Conservation (phyloP, 306 rosid genomes). For the Acacia confusa region DNA sequence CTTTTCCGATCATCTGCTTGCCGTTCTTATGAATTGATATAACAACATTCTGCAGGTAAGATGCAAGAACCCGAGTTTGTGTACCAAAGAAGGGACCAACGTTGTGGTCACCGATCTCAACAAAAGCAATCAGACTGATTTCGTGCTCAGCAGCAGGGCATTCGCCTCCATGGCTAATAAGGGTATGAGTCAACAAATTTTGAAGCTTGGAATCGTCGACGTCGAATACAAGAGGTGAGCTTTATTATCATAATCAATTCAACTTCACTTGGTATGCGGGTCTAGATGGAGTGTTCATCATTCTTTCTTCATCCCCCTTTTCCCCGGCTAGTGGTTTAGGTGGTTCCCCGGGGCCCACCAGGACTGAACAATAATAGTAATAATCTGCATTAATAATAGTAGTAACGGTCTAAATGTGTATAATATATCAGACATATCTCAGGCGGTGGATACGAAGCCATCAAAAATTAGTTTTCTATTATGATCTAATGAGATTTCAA, state of each 20-base stretch:
- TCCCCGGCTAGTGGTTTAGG: constrained; percentile 25
- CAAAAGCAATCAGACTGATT: constrained; percentile 51
- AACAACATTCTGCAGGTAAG: constrained; percentile 54
- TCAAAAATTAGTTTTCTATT: constrained; percentile 3
- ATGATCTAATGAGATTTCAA: background rate
- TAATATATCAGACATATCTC: constrained; percentile 6
- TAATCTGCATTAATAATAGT: constrained; percentile 29
- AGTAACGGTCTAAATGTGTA: constrained; percentile 45
- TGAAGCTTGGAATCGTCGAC: constrained; percentile 67
- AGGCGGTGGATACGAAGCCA: background rate
- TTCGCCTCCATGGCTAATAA: constrained; percentile 67
- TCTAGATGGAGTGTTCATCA: background rate
- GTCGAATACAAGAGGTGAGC: constrained; percentile 80
- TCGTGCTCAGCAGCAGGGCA: constrained; percentile 76
- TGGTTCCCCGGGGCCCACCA: constrained; percentile 29
- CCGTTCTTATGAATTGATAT: background rate
- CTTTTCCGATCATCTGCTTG: background rate
- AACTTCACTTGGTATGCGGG: background rate
- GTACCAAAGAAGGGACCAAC: constrained; percentile 57
- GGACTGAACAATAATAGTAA: constrained; percentile 26
- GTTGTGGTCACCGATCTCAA: constrained; percentile 76
- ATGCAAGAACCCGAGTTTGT: constrained; percentile 60
- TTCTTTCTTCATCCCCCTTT: background rate
- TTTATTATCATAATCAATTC: background rate
- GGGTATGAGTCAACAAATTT: constrained; percentile 42